Percentiles rank a stretch among this genome's conserved stretches.
These are phyloP conservation scores for Aspergillus glaucus DNA, from an alignment of 2,329 filamentous ascomycete species.

Conservation along the genomic window DNA sequence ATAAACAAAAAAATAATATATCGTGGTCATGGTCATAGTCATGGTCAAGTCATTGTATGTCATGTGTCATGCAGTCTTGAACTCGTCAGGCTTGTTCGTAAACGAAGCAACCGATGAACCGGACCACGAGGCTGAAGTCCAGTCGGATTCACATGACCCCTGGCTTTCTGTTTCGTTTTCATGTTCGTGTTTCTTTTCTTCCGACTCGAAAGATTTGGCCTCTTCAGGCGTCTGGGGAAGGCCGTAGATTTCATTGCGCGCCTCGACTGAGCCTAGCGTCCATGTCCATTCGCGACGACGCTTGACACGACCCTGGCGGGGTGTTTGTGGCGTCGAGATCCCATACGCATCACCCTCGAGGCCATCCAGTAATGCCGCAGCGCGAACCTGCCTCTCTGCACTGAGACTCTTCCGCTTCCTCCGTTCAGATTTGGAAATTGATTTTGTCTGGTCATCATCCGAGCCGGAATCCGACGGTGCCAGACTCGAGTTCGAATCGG, in stretches of 20 bases:
- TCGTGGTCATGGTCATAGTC: too few species aligned
- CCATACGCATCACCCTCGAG: slow-evolving; percentile 42
- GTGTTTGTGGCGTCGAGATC: slow-evolving; percentile 46
- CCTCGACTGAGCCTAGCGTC: slow-evolving; percentile 46
- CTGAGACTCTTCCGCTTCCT: slow-evolving; percentile 30
- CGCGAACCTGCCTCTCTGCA: slow-evolving; percentile 33
- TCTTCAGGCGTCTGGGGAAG: background rate
- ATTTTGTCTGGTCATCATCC: slow-evolving; percentile 26
- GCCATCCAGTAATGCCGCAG: slow-evolving; percentile 33
- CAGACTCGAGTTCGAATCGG: slow-evolving; percentile 21
- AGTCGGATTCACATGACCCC: slow-evolving; percentile 2
- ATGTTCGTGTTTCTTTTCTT: background rate
- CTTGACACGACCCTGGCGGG: slow-evolving; percentile 48
- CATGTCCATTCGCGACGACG: slow-evolving; percentile 52
- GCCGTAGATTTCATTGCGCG: slow-evolving; percentile 3
- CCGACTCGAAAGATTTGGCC: background rate
- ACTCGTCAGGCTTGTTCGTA: slow-evolving; percentile 1
- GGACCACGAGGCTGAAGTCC: slow-evolving; percentile 4
- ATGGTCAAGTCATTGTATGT: background rate
- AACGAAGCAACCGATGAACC: slow-evolving; percentile 5
- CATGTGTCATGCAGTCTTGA: slow-evolving; percentile 5
- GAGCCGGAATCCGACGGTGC: slow-evolving; percentile 24
- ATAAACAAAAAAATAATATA: too few species aligned
- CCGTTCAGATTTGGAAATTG: slow-evolving; percentile 22
- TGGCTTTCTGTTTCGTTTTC: background rate